Percentiles rank a stretch among this genome's conserved stretches.
These are phyloP conservation scores for Colletotrichum sansevieriae DNA, from an alignment of 2,329 filamentous ascomycete genomes.

Conservation along the genomic window DNA sequence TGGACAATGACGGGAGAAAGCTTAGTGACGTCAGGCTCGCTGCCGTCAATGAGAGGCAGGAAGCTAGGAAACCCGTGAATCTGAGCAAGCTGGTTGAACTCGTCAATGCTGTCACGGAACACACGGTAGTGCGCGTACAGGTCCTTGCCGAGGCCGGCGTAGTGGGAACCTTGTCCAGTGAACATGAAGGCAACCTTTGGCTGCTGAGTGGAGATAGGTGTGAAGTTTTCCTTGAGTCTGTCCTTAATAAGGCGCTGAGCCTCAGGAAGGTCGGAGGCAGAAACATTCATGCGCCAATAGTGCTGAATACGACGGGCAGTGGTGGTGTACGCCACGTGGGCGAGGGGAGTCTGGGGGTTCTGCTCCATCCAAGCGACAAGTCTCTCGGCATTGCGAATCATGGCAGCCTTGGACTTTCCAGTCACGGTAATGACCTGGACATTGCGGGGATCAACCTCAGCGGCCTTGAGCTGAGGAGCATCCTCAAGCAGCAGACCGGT, in stretches of 20 bases:
- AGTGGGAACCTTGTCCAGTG: slow-evolving; percentile 69
- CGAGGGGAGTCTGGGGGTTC: slow-evolving; percentile 65
- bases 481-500: slow-evolving; percentile 76
- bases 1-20: slow-evolving; percentile 66
- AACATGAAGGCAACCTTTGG: slow-evolving; percentile 67
- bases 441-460: slow-evolving; percentile 65
- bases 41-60: slow-evolving; percentile 61
- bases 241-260: slow-evolving; percentile 58
- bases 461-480: slow-evolving; percentile 61
- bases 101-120: slow-evolving; percentile 66
- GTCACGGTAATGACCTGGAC: slow-evolving; percentile 71
- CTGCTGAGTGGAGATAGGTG: slow-evolving; percentile 57
- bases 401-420: slow-evolving; percentile 66
- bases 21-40: slow-evolving; percentile 55
- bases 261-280: slow-evolving; percentile 57
- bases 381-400: slow-evolving; percentile 69
- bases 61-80: slow-evolving; percentile 69
- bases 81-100: slow-evolving; percentile 66
- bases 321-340: slow-evolving; percentile 74
- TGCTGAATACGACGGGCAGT: slow-evolving; percentile 73
- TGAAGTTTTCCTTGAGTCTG: slow-evolving; percentile 56
- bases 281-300: slow-evolving; percentile 57
- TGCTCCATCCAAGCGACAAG: slow-evolving; percentile 67
- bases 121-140: slow-evolving; percentile 60
- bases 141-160: slow-evolving; percentile 64